Percentiles rank a stretch among this genome's conserved stretches.
Evolutionary conservation across 139 green algal genomes (phyloP).

Genomic region (Astrephomene gubernaculifera): DNA sequence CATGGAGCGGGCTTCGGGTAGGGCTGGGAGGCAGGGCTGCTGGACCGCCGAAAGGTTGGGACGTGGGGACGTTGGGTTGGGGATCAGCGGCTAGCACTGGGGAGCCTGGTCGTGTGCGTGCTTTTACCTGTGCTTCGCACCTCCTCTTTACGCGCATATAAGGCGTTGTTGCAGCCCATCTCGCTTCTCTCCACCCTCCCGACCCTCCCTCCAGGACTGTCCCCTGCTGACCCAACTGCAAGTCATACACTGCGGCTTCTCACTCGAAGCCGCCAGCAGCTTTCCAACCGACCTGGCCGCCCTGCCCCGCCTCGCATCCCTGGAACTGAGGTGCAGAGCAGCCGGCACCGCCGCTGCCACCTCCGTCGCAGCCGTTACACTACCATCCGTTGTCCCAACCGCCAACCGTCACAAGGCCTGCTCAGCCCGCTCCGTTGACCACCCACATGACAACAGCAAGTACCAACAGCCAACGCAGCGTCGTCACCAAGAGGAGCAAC

Average conservation of each 20-base stretch:
- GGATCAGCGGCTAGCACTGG: no score
- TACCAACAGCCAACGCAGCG: neutral
- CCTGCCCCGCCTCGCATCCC: slow-evolving; percentile 13
- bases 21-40: neutral
- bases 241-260: neutral
- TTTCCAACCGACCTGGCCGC: neutral
- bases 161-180: no score
- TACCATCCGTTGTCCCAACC: neutral
- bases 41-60: no score
- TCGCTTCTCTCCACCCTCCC: neutral
- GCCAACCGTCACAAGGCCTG: neutral
- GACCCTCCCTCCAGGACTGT: neutral
- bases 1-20: slow-evolving; percentile 23
- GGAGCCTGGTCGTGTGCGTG: no score
- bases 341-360: neutral
- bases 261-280: neutral
- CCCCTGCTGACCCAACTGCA: neutral
- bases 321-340: slow-evolving; percentile 1
- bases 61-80: no score
- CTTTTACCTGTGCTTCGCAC: no score
- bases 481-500: neutral
- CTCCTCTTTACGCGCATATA: no score
- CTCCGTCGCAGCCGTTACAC: neutral
- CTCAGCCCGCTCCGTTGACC: no score
- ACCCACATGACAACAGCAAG: no score